Evolutionary conservation across 2,329 filamentous ascomycete species (phyloP), one percentile per base, ranked within the genome.

Genomic region (Scolecobasidium constrictum): DNA sequence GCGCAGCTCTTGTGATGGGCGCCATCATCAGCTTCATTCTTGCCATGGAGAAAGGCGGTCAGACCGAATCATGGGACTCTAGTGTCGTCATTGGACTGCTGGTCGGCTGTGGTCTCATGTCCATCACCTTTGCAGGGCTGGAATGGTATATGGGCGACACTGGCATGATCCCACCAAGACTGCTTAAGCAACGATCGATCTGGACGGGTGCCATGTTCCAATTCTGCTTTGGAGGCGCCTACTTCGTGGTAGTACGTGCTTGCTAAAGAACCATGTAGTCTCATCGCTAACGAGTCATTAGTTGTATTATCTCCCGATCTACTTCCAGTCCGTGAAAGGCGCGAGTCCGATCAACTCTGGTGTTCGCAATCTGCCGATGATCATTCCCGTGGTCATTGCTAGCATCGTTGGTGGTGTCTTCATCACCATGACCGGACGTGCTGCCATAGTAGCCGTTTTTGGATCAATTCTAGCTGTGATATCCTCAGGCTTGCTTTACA

Each of bases 301-400:
- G n/a, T n/a, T n/a, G n/a, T n/a, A n/a, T n/a, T 69, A 66, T 48
- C 53, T 69, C 1, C 67, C 67, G 6, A 64, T 72, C 28, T 71
- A 68, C 48, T 72, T 72, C 54, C 67, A 72, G 50, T 53, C 55
- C 1, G 56, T 68, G 5, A 47, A 52, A 18, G 53, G 54, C 40
- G 52, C 54, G 13, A 56, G 48, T 5, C 54, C 67, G 0, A 52
- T 56, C 12, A 41, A 50, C 16, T 62, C 57, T 2, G 67, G 67
- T 4, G 54, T 71, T 9, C 52, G 56, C 26, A 68, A 64, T 40
- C 48, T 70, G 9, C 59, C 66, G 13, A 47, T 68, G 12, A 57
- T 70, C 3, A 43, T 71, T 3, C 53, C 36, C 7, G 12, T 44
- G 46, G 48, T 50, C 5, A 45, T 54, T n/a, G 44, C 53, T 20